phyloP scores from a whole-genome alignment of 2,329 filamentous ascomycete species.

The Didymella pomorum region DNA sequence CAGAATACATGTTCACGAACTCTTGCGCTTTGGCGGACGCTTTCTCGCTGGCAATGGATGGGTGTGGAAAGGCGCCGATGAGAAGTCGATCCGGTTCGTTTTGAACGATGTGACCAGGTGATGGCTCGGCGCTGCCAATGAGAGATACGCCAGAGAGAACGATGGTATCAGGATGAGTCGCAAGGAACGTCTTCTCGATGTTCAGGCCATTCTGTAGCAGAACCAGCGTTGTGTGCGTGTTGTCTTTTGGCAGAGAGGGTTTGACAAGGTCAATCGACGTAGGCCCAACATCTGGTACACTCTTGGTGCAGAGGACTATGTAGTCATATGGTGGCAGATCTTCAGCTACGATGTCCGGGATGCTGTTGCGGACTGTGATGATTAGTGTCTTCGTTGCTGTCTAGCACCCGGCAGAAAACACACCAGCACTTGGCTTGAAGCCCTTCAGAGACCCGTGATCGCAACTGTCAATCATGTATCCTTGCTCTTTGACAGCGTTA shows the following conservation, averaged over 20 bases:
- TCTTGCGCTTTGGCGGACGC: constrained; percentile 47
- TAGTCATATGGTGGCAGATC: constrained; percentile 59
- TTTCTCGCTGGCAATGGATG: constrained; percentile 36
- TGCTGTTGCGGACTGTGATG: constrained; percentile 55
- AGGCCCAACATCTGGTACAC: constrained; percentile 63
- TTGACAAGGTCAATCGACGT: constrained; percentile 58
- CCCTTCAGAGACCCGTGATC: constrained; percentile 61
- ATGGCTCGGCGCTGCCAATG: constrained; percentile 61
- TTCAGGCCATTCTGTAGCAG: constrained; percentile 71
- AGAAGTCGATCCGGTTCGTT: constrained; percentile 60
- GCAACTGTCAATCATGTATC: constrained; percentile 64
- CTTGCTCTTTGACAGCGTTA: constrained; percentile 55
- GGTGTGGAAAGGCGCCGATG: constrained; percentile 60
- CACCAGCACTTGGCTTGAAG: constrained; percentile 59
- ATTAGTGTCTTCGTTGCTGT: not conserved
- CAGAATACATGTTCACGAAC: constrained; percentile 60
- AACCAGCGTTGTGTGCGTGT: constrained; percentile 61
- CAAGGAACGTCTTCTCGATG: constrained; percentile 64
- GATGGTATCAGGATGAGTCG: constrained; percentile 60
- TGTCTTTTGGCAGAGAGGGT: constrained; percentile 60
- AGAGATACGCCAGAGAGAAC: constrained; percentile 63
- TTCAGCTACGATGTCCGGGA: constrained; percentile 57
- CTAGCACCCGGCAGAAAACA: constrained; percentile 15
- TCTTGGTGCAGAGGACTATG: constrained; percentile 67
- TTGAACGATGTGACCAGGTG: constrained; percentile 60